Conservation (phyloP, 1,284 basidiomycete genomes). For the Wolfiporia cocos region DNA sequence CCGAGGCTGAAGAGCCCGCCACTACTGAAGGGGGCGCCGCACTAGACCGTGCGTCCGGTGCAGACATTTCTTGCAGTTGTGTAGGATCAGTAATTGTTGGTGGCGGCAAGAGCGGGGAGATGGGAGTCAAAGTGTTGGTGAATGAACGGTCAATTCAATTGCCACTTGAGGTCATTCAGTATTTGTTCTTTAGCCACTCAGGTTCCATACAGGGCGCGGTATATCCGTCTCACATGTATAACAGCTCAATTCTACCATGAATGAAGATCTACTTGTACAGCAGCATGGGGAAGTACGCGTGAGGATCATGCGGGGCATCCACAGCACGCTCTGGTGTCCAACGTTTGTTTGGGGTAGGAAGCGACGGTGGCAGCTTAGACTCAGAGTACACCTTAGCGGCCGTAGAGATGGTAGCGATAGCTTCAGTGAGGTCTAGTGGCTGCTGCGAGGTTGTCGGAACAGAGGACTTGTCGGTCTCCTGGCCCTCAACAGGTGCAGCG, state of each 20-base stretch:
- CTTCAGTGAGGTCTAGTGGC: slow-evolving; percentile 57
- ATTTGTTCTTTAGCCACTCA: too few species aligned
- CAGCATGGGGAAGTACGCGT: slow-evolving; percentile 82
- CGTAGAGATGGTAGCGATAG: slow-evolving; percentile 60
- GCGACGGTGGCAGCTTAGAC: slow-evolving; percentile 64
- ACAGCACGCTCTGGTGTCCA: slow-evolving; percentile 68
- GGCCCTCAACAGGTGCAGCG: slow-evolving; percentile 39
- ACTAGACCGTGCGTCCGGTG: slow-evolving; percentile 4
- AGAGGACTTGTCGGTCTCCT: slow-evolving; percentile 35
- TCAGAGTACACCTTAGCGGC: slow-evolving; percentile 58
- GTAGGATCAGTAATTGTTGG: too few species aligned
- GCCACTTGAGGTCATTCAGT: too few species aligned
- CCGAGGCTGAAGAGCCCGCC: slow-evolving; percentile 44
- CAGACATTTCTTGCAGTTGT: slow-evolving; percentile 10
- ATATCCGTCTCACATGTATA: too few species aligned
- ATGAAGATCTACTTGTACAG: slow-evolving; percentile 62
- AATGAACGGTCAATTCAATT: not conserved
- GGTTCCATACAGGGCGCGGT: too few species aligned
- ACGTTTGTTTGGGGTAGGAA: slow-evolving; percentile 56
- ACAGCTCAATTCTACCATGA: slow-evolving; percentile 4
- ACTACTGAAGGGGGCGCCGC: slow-evolving; percentile 41
- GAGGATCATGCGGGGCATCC: slow-evolving; percentile 70
- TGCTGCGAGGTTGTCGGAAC: slow-evolving; percentile 43
- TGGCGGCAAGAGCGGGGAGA: too few species aligned
- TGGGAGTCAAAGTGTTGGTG: not conserved